A percentile compares a stretch with the other conserved stretches of the same genome.
These are phyloP conservation scores for Termitomyces sp. DNA, from an alignment of 768 basidiomycete genomes.

Conservation along the genomic window DNA sequence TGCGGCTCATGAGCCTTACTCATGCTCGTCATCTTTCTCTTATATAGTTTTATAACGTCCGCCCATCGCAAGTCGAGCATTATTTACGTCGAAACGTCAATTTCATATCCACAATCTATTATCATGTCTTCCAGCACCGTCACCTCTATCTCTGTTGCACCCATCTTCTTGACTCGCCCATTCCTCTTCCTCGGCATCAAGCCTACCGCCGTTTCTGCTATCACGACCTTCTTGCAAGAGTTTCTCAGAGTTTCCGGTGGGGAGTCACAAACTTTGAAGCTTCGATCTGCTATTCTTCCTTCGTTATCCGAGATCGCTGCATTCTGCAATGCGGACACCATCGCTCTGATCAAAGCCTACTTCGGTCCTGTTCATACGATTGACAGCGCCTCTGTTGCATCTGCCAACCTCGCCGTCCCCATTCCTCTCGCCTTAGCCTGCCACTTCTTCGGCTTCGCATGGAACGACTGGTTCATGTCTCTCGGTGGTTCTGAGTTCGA, in stretches of 20 bases:
- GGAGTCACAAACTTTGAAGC: constrained; percentile 17
- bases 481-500: constrained; percentile 35
- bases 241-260: constrained; percentile 20
- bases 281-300: constrained; percentile 29
- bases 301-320: constrained; percentile 21
- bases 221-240: constrained; percentile 32
- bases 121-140: constrained; percentile 20
- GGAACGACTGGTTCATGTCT: constrained; percentile 36
- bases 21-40: not conserved
- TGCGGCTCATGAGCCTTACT: not conserved
- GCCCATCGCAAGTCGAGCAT: constrained; percentile 15
- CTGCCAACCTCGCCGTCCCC: constrained; percentile 16
- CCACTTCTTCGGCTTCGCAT: constrained; percentile 29
- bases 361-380: not conserved
- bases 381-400: not conserved
- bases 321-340: not conserved
- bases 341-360: not conserved
- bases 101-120: not conserved
- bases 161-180: constrained; percentile 37
- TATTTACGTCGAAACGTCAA: not conserved
- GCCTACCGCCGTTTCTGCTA: constrained; percentile 21
- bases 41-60: not conserved
- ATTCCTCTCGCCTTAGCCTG: constrained; percentile 35
- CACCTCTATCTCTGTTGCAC: constrained; percentile 29
- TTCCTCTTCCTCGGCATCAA: constrained; percentile 25